A percentile compares a stretch with the other conserved stretches of the same genome.
Evolutionary conservation across 768 basidiomycete genomes (phyloP).

Genomic region (Chalciporus chontae): DNA sequence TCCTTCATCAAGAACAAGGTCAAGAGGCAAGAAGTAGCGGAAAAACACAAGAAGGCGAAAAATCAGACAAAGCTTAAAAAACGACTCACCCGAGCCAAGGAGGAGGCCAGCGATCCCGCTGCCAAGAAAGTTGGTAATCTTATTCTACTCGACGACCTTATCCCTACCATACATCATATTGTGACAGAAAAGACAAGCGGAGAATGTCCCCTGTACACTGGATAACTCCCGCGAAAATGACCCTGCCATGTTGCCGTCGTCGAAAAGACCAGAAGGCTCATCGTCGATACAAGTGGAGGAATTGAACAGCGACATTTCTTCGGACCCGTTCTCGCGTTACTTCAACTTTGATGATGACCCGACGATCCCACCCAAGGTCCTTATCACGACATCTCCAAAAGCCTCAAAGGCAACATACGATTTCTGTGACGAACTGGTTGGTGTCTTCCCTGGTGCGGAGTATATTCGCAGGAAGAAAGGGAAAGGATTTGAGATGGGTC

Average conservation of each 20-base stretch:
- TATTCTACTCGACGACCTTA: not conserved
- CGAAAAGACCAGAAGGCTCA: conserved; percentile 23
- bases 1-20: conserved; percentile 82
- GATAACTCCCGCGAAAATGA: conserved; percentile 92
- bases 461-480: conserved; percentile 84
- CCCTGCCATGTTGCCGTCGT: conserved; percentile 39
- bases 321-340: conserved; percentile 76
- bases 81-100: conserved; percentile 73
- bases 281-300: conserved; percentile 51
- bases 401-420: conserved; percentile 87
- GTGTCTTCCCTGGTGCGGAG: conserved; percentile 89
- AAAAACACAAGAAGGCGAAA: conserved; percentile 75
- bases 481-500: conserved; percentile 85
- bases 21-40: conserved; percentile 75
- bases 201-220: conserved; percentile 87
- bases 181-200: conserved; percentile 73
- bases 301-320: conserved; percentile 61
- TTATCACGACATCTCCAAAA: conserved; percentile 87
- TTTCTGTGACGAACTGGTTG: conserved; percentile 89
- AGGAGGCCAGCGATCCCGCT: conserved; percentile 71
- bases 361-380: conserved; percentile 74
- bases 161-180: not conserved
- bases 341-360: conserved; percentile 68
- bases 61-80: conserved; percentile 77
- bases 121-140: conserved; percentile 64